Evolutionary conservation across 2,329 filamentous ascomycete genomes (phyloP), one percentile per base, ranked within the genome.

Genomic region (Bisporella sp.): DNA sequence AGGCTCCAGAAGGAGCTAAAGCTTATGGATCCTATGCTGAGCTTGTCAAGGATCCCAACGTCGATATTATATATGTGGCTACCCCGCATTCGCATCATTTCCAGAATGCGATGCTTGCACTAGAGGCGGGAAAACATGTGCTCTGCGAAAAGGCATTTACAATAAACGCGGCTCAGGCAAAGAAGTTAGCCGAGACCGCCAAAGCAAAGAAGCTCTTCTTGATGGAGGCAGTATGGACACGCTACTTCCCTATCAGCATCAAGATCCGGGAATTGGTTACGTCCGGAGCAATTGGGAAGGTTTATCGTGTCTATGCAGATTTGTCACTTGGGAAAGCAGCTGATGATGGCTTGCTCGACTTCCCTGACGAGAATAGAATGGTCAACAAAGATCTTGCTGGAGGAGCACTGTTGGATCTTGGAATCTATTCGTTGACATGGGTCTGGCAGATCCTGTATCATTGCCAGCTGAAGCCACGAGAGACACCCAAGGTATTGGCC

Each of bases 61-160:
- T 87, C 51, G 82, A 87, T 62, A 79, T 87, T 50, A 70, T 87
- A 60, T 88, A 87, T 64, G 73, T 87, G 52, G 84, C 83, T 4
- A 87, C 84, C 4, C 84, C 84, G 5, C 84, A 87, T 67, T 85
- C 81, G 29, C 84, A 87, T 62, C 84, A 87, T 68, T 87, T 83
- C 67, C 82, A 85, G 62, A 84, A 87, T 63, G 75, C 76, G 29
- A 79, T 82, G 72, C 73, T 87, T 4, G 78, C 75, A 41, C 70
- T 88, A 28, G 74, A 81, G 49, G 80, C 81, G 1, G 81, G 82
- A 35, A 87, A 87, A 68, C 72, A 84, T 57, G 82, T 87, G 12
- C 72, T 87, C 3, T 87, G 83, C 64, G 84, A 87, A 66, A 88
- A 88, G 67, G 76, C 84, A 0, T 82, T 88, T 58, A 87, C 84